phyloP scores from a whole-genome alignment of 108 stramenopile species.

The Mayamaea pseudoterrestris region DNA sequence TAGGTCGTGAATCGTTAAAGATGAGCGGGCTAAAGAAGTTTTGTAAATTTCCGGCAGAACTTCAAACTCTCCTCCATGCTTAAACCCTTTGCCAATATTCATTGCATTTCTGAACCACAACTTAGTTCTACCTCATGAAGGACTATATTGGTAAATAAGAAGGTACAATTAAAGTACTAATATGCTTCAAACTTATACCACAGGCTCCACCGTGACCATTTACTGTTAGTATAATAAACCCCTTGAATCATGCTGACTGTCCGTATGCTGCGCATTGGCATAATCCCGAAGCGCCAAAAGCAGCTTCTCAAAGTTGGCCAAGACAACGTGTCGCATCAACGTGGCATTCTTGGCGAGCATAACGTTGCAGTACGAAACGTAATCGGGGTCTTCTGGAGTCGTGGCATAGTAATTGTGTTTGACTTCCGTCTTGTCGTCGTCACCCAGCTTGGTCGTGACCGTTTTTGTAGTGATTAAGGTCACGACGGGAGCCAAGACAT shows the following conservation, averaged over 20 bases:
- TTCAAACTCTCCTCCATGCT: too few species aligned
- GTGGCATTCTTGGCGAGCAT: conserved; percentile 58
- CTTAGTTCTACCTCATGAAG: too few species aligned
- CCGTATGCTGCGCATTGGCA: conserved; percentile 53
- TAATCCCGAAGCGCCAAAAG: conserved; percentile 47
- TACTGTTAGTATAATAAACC: conserved; percentile 30
- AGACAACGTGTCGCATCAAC: conserved; percentile 47
- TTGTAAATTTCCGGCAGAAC: too few species aligned
- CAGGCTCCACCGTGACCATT: too few species aligned
- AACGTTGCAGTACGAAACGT: conserved; percentile 35
- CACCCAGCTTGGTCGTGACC: conserved; percentile 15
- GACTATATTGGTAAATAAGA: too few species aligned
- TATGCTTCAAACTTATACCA: too few species aligned
- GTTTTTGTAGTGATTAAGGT: conserved; percentile 55
- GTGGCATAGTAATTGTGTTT: conserved; percentile 57
- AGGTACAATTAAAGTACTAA: too few species aligned
- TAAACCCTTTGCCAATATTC: too few species aligned
- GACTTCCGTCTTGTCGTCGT: conserved; percentile 20
- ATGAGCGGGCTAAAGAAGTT: too few species aligned
- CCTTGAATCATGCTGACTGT: conserved; percentile 25
- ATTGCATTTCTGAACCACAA: too few species aligned
- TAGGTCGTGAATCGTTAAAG: too few species aligned
- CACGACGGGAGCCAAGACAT: conserved; percentile 66
- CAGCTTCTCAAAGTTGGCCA: conserved; percentile 55
- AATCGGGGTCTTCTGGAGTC: conserved; percentile 48